A percentile compares a stretch with the other conserved stretches of the same genome.
These are phyloP conservation scores for Zygotorulaspora mrakii DNA, from an alignment of 1,139 yeast species.

Conservation along the genomic window DNA sequence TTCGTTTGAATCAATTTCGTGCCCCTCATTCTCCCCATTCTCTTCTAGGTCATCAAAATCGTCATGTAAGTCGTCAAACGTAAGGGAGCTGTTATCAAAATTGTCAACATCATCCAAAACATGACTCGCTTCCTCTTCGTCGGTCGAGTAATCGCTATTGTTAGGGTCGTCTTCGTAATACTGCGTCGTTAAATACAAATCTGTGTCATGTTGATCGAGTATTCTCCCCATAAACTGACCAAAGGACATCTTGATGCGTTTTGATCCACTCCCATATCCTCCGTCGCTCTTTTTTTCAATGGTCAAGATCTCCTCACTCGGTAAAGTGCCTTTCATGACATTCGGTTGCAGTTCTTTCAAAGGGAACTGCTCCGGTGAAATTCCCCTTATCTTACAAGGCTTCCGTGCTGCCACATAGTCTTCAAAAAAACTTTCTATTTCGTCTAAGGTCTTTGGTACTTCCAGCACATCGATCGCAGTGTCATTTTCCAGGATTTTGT, in stretches of 20 bases:
- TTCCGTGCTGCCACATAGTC: constrained; percentile 20
- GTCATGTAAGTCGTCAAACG: constrained; percentile 46
- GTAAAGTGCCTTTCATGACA: constrained; percentile 37
- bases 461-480: constrained; percentile 19
- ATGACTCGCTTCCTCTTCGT: constrained; percentile 49
- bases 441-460: constrained; percentile 19
- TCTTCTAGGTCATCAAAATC: constrained; percentile 46
- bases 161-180: constrained; percentile 45
- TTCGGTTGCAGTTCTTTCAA: constrained; percentile 38
- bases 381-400: constrained; percentile 28
- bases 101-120: constrained; percentile 25
- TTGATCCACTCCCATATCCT: constrained; percentile 65
- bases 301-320: constrained; percentile 42
- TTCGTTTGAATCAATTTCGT: neutral
- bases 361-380: constrained; percentile 13
- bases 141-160: constrained; percentile 47
- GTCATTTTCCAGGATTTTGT: constrained; percentile 11
- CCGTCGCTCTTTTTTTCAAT: constrained; percentile 54
- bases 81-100: constrained; percentile 44
- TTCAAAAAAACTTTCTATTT: constrained; percentile 16
- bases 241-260: constrained; percentile 48
- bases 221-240: constrained; percentile 43
- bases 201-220: constrained; percentile 42
- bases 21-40: constrained; percentile 26
- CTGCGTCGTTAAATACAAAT: constrained; percentile 63